Percentiles rank a stretch among this genome's conserved stretches.
phyloP scores from a whole-genome alignment of 164 flowering plant species.

The Litsea cubeba region DNA sequence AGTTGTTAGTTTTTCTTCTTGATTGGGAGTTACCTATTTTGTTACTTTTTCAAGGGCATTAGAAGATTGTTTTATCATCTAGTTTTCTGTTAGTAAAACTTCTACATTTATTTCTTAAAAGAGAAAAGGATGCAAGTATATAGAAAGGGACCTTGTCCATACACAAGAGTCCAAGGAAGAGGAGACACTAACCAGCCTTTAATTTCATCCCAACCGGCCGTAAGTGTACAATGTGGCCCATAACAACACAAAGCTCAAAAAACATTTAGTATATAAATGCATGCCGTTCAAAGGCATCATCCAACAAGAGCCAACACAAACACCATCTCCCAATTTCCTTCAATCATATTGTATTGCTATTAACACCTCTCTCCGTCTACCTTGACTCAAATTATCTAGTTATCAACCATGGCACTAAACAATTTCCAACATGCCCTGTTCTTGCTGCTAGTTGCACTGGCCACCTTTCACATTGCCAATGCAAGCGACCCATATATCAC shows the following conservation, averaged over 20 bases:
- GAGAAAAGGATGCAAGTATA: too few relatives aligned
- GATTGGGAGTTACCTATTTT: too few relatives aligned
- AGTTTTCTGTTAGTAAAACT: too few relatives aligned
- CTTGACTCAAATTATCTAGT: background rate
- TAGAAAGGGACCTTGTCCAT: too few relatives aligned
- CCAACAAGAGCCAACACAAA: background rate
- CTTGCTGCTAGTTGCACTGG: background rate
- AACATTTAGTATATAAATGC: background rate
- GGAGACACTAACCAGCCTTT: background rate
- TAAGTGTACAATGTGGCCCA: background rate
- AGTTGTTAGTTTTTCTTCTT: too few relatives aligned
- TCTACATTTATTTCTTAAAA: too few relatives aligned
- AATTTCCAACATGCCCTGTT: background rate
- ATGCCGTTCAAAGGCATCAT: background rate
- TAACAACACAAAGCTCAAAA: background rate
- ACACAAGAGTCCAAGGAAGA: background rate
- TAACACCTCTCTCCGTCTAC: background rate
- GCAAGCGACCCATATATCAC: background rate
- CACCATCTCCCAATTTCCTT: background rate
- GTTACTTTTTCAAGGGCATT: too few relatives aligned
- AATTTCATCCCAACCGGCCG: background rate
- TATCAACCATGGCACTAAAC: background rate
- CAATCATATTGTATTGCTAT: too few relatives aligned
- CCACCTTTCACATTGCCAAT: background rate
- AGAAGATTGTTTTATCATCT: too few relatives aligned